Base-by-base conservation (phyloP, 2,329 filamentous ascomycete species). In the Stagonosporopsis cucurbitacearum region DNA sequence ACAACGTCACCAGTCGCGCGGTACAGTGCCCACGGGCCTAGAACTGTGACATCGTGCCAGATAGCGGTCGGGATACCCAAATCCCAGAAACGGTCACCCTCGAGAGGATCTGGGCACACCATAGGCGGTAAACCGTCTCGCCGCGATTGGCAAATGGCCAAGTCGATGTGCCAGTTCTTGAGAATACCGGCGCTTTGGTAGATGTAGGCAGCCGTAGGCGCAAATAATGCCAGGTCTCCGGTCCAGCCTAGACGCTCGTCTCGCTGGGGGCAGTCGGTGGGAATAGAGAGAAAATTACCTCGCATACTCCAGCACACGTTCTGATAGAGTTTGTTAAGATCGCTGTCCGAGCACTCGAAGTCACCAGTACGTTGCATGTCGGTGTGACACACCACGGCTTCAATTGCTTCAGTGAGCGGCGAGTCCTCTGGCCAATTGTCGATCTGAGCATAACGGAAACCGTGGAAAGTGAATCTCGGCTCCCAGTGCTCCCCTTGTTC, bases 231-330 rank as follows among this genome's bases (percentile, higher is more conserved):
- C 5, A 77, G 70, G 57, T 84, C 80, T 13, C 84, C 80, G 0
- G 79, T 82, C 84, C 83, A 83, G 25, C 80, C 80, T 3, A 85
- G 68, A 0, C 82, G 75, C 65, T 85, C 82, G 49, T 85, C 82
- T 2, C 55, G 47, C 81, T 85, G 81, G 0, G 83, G 83, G 59
- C 82, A 85, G 62, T 87, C 58, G 5, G 54, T 60, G 2, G 50
- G 58, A 0, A 60, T 35, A 0, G 45, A 51, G 3, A 60, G 25
- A 59, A 87, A 86, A 59, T 86, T 87, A 0, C 83, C 83, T 22
- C 79, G 77, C 80, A 85, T 85, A 2, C 79, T 79, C 84, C 84
- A 86, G 28, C 72, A 64, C 0, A 82, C 76, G 46, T 87, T 87
- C 1, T 76, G 44, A 58, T 86, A 80, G 1, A 87, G 75, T 39